A percentile compares a stretch with the other conserved stretches of the same genome.
phyloP scores from a whole-genome alignment of 2,329 filamentous ascomycete species.

The Paracoccidioides brasiliensis region DNA sequence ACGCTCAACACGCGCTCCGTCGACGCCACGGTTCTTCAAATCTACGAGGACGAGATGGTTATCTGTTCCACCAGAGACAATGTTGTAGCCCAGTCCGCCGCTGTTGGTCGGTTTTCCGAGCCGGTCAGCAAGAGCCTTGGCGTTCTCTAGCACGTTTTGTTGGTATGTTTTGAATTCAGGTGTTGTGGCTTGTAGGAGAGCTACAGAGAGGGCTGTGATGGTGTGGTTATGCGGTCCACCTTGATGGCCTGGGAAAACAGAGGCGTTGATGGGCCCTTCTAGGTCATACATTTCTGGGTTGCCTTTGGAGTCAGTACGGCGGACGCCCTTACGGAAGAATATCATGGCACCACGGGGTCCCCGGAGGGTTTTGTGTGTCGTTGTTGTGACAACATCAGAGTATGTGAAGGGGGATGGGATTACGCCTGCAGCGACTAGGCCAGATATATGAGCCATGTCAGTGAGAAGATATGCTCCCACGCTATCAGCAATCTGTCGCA shows the following conservation, averaged over 20 bases:
- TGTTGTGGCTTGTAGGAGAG: conserved; percentile 81
- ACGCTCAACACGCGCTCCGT: conserved; percentile 84
- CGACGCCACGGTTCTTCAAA: conserved; percentile 72
- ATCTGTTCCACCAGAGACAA: conserved; percentile 91
- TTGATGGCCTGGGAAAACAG: conserved; percentile 97
- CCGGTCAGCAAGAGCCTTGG: conserved; percentile 70
- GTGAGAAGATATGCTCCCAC: conserved; percentile 90
- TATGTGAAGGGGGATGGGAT: conserved; percentile 86
- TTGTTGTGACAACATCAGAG: conserved; percentile 95
- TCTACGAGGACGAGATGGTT: conserved; percentile 96
- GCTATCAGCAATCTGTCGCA: conserved; percentile 89
- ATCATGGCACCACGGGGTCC: conserved; percentile 98
- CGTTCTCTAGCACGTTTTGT: conserved; percentile 80
- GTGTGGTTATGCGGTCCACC: conserved; percentile 99
- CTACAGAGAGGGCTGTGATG: conserved; percentile 90
- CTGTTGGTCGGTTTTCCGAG: conserved; percentile 57
- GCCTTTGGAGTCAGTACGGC: conserved; percentile 81
- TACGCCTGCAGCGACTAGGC: conserved; percentile 81
- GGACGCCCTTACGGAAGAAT: conserved; percentile 96
- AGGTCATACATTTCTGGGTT: conserved; percentile 86
- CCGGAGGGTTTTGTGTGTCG: conserved; percentile 97
- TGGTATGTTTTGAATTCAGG: conserved; percentile 93
- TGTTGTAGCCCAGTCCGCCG: conserved; percentile 70
- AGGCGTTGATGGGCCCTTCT: conserved; percentile 94
- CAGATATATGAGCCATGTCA: conserved; percentile 98